A percentile compares a stretch with the other conserved stretches of the same genome.
phyloP scores from a whole-genome alignment of 352 stramenopile genomes.

The Salisapilia sapeloensis region DNA sequence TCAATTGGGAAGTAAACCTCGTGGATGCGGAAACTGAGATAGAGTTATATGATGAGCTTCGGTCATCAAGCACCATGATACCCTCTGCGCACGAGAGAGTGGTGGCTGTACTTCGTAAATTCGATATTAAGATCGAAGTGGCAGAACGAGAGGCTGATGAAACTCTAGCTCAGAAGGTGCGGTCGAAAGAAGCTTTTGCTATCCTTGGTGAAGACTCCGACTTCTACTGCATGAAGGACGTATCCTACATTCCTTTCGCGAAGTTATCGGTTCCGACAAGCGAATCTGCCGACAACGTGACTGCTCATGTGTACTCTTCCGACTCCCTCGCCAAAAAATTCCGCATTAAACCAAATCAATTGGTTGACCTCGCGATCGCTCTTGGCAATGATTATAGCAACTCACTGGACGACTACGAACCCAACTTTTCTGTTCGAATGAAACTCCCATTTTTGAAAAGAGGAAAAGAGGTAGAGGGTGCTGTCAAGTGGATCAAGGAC shows the following conservation, averaged over 20 bases:
- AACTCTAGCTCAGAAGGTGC: slow-evolving; percentile 45
- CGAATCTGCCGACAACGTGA: too few species aligned
- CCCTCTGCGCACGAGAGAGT: slow-evolving; percentile 59
- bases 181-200: slow-evolving; percentile 24
- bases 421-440: too few species aligned
- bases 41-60: too few species aligned
- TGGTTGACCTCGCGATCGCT: slow-evolving; percentile 74
- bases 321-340: slow-evolving; percentile 39
- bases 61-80: too few species aligned
- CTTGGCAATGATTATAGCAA: slow-evolving; percentile 81
- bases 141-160: slow-evolving; percentile 59
- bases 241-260: slow-evolving; percentile 67
- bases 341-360: slow-evolving; percentile 27
- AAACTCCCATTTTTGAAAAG: too few species aligned
- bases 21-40: too few species aligned
- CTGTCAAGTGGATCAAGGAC: too few species aligned
- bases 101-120: slow-evolving; percentile 27
- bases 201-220: slow-evolving; percentile 78
- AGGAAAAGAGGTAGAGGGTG: too few species aligned
- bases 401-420: slow-evolving; percentile 32
- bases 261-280: too few species aligned
- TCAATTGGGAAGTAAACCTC: too few species aligned
- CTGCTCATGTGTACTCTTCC: slow-evolving; percentile 67
- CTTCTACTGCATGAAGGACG: slow-evolving; percentile 71
- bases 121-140: slow-evolving; percentile 25